A percentile compares a stretch with the other conserved stretches of the same genome.
phyloP scores from a whole-genome alignment of 352 stramenopile species.

The Albugo candida region DNA sequence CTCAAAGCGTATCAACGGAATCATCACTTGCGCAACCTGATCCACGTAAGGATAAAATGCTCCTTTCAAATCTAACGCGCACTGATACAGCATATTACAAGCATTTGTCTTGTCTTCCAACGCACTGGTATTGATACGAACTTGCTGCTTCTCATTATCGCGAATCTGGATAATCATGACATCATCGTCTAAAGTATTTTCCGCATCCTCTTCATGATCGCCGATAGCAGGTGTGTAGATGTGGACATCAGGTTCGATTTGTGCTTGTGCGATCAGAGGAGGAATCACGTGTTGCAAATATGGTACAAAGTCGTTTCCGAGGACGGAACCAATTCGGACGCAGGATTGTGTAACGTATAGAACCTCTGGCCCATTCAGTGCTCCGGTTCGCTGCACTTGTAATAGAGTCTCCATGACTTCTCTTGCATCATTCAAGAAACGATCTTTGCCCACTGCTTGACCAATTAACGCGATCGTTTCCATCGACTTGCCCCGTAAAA shows the following conservation, averaged over 20 bases:
- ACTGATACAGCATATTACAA: conserved; percentile 81
- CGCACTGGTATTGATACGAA: conserved; percentile 76
- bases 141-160: conserved; percentile 56
- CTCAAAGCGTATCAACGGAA: conserved; percentile 61
- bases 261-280: conserved; percentile 56
- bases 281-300: conserved; percentile 73
- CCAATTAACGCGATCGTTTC: conserved; percentile 77
- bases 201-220: conserved; percentile 24
- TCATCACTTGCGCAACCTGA: conserved; percentile 46
- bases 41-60: conserved; percentile 73
- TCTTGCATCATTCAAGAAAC: conserved; percentile 55
- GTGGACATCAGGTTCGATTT: conserved; percentile 39
- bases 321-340: conserved; percentile 67
- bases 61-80: conserved; percentile 55
- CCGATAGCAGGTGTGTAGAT: conserved; percentile 55
- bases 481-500: conserved; percentile 75
- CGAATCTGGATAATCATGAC: conserved; percentile 56
- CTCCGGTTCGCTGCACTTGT: conserved; percentile 45
- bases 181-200: conserved; percentile 35
- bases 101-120: conserved; percentile 74
- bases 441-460: conserved; percentile 72
- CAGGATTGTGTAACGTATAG: conserved; percentile 78
- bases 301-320: conserved; percentile 74
- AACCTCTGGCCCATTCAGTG: conserved; percentile 48
- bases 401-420: conserved; percentile 78